Conservation (phyloP, 306 rosid species). For the Trifolium pratense region DNA sequence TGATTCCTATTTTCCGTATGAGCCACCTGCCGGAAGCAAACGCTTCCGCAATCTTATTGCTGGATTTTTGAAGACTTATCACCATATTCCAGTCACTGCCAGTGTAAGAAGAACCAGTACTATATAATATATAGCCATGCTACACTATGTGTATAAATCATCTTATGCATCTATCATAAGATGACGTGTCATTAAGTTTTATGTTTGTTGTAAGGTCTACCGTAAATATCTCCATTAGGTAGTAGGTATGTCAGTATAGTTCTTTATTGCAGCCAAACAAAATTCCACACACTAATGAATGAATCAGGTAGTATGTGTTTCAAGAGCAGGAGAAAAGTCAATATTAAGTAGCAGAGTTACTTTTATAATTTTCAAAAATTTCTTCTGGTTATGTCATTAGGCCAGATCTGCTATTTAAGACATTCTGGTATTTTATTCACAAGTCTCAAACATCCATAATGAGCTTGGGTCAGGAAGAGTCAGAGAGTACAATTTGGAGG, state of each 20-base stretch:
- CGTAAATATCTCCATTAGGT: constrained; percentile 24
- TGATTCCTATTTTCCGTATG: constrained; percentile 71
- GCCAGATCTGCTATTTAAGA: constrained; percentile 23
- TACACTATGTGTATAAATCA: constrained; percentile 15
- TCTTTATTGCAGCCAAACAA: constrained; percentile 32
- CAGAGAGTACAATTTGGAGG: not conserved
- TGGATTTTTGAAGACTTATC: constrained; percentile 92
- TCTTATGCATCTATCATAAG: constrained; percentile 31
- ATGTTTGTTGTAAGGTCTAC: constrained; percentile 18
- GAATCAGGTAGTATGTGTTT: constrained; percentile 20
- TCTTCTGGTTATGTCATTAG: constrained; percentile 29
- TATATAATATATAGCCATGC: constrained; percentile 31
- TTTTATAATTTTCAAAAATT: constrained; percentile 25
- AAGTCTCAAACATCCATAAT: not conserved
- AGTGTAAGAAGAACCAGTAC: constrained; percentile 61
- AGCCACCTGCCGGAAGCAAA: constrained; percentile 95
- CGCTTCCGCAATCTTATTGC: constrained; percentile 91
- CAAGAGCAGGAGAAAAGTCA: constrained; percentile 32
- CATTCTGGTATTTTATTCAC: constrained; percentile 12
- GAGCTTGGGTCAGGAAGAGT: constrained; percentile 25
- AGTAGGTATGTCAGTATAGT: constrained; percentile 11
- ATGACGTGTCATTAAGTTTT: constrained; percentile 5
- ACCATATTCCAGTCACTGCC: constrained; percentile 77
- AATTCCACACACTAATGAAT: constrained; percentile 22
- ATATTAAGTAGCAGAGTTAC: constrained; percentile 22